Base-by-base conservation (phyloP, 371 early-diverging fungal species). In the Rhizopus arrhizus region DNA sequence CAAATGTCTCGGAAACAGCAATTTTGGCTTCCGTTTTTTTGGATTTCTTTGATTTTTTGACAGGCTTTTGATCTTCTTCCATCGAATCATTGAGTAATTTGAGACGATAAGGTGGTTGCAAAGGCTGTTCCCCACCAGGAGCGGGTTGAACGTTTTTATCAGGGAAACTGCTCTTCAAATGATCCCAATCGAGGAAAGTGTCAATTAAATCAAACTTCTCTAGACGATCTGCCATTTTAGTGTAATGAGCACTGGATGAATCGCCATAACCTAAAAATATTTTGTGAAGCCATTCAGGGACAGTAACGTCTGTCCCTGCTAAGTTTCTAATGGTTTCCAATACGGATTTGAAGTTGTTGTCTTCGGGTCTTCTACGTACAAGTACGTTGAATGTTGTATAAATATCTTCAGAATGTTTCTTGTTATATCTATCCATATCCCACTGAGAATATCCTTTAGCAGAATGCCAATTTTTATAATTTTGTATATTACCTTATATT, bases 191-290 rank as follows among this genome's bases (percentile, higher is more conserved):
- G 47, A 95, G 46, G 67, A 96, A 96, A 0, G 98, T 95, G 66
- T 95, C 95, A 16, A 89, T 75, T 64, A 97, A 88, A 52, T 93
- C 82, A 38, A 95, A 76, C 16, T 75, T 69, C 13, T 64, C 70
- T 1, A 83, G 60, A 11, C 69, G 73, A 31, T 84, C 73, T 45
- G 79, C 72, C 64, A 93, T 70, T 22, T 84, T 76, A 7, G 75
- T 74, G 46, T 88, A 93, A 32, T 88, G 81, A 1, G 91, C 92
- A 50, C 87, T 83, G 34, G 77, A 74, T 6, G 96, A 94, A 66
- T 96, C 92, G 40, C 97, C 97, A 65, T 97, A 98, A 32, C 98
- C 98, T 41, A 98, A 76, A 43, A 96, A 87, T 4, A 92, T 86
- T 46, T 92, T 84, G 28, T 89, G 84, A 28, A 98, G 72, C 98